Conservation (phyloP, 2,329 filamentous ascomycete genomes). For the Moelleriella libera region DNA sequence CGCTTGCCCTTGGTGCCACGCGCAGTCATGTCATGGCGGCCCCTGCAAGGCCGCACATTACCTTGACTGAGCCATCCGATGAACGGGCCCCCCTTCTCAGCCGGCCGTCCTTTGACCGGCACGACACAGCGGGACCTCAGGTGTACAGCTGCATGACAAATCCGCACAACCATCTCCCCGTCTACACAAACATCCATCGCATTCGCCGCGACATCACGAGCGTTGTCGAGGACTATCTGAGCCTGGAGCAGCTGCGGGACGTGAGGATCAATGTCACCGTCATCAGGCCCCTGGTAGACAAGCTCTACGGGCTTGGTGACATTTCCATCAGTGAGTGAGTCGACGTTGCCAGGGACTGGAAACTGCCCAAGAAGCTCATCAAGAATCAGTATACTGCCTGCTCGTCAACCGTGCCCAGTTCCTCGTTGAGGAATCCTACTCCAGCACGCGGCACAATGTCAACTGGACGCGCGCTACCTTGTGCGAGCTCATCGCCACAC, state of each 20-base stretch:
- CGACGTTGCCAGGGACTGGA: no score
- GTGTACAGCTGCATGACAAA: slow-evolving; percentile 42
- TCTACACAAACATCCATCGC: slow-evolving; percentile 67
- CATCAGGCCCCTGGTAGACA: slow-evolving; percentile 70
- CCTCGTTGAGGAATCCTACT: slow-evolving; percentile 60
- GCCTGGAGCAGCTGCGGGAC: slow-evolving; percentile 63
- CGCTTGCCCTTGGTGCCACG: no score
- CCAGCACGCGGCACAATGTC: slow-evolving; percentile 68
- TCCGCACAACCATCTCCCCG: slow-evolving; percentile 48
- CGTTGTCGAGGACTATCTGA: slow-evolving; percentile 49
- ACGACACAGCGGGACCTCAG: slow-evolving; percentile 14
- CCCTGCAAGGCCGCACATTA: slow-evolving; percentile 15
- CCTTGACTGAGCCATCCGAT: slow-evolving; percentile 12
- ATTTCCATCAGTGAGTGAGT: slow-evolving; percentile 52
- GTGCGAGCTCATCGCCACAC: slow-evolving; percentile 68
- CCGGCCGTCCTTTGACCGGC: slow-evolving; percentile 14
- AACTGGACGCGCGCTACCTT: slow-evolving; percentile 64
- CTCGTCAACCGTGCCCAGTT: slow-evolving; percentile 74
- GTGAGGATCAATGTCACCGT: slow-evolving; percentile 71
- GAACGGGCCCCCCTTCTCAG: slow-evolving; percentile 22
- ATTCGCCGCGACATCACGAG: slow-evolving; percentile 49
- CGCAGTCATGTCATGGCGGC: slow-evolving; percentile 6
- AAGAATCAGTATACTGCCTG: slow-evolving; percentile 55
- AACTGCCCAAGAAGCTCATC: no score
- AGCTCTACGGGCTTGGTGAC: slow-evolving; percentile 65